phyloP scores from a whole-genome alignment of 2,329 filamentous ascomycete species.

The Didymella sp. region DNA sequence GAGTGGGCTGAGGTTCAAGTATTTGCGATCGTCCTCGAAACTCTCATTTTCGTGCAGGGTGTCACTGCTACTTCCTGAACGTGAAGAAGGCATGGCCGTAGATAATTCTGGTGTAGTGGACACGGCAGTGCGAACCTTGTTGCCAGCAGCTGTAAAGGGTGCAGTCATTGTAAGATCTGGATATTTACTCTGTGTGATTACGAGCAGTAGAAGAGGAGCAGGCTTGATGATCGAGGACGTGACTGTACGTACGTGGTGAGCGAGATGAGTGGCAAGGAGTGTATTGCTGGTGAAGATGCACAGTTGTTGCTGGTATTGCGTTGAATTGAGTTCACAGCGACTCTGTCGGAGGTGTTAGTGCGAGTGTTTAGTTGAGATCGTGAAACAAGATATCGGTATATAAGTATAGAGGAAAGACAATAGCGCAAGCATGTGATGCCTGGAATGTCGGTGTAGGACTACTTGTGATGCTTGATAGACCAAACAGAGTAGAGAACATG shows the following conservation, averaged over 20 bases:
- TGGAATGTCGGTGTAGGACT: slow-evolving; percentile 4
- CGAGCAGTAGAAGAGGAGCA: background rate
- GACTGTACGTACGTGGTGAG: background rate
- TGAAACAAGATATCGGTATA: background rate
- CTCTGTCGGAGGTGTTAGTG: background rate
- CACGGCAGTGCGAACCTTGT: background rate
- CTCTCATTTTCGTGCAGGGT: slow-evolving; percentile 19
- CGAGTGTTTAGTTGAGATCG: background rate
- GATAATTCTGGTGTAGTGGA: background rate
- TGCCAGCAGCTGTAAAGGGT: background rate
- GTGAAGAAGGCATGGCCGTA: background rate
- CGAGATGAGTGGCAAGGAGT: background rate
- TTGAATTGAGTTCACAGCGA: background rate
- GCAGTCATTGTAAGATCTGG: background rate
- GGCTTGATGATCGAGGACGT: background rate
- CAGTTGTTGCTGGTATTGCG: background rate
- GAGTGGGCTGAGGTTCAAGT: slow-evolving; percentile 18
- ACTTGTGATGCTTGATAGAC: slow-evolving; percentile 1
- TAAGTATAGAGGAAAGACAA: background rate
- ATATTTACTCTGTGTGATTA: background rate
- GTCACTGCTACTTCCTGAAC: slow-evolving; percentile 21
- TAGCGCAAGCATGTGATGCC: background rate
- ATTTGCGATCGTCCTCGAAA: slow-evolving; percentile 9
- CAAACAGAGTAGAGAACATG: background rate
- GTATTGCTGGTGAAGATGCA: background rate